Evolutionary conservation across 306 rosid genomes (phyloP).

Genomic region (Inga laurina): DNA sequence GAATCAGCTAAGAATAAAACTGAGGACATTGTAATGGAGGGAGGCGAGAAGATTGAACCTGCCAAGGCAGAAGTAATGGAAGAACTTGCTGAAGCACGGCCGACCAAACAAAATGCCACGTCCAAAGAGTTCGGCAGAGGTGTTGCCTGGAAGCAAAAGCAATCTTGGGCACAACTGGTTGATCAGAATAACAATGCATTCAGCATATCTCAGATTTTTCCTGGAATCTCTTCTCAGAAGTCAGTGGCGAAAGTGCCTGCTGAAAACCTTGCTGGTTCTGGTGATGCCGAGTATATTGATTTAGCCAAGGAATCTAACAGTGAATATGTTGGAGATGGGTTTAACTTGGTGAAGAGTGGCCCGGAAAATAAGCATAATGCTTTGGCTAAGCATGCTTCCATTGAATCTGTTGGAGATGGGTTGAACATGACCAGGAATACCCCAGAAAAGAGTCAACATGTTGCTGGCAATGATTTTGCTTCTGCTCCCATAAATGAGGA

Average conservation of each 20-base stretch:
- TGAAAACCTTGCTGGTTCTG: constrained; percentile 30
- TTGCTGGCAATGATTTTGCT: constrained; percentile 24
- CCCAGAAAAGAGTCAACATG: constrained; percentile 37
- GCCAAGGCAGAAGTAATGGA: not conserved
- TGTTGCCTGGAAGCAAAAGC: constrained; percentile 66
- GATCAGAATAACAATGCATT: constrained; percentile 45
- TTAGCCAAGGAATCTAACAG: constrained; percentile 26
- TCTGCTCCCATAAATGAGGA: constrained; percentile 33
- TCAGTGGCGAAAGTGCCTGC: constrained; percentile 30
- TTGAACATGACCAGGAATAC: constrained; percentile 23
- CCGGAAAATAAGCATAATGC: constrained; percentile 23
- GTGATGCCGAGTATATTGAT: constrained; percentile 27
- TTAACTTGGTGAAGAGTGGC: constrained; percentile 15
- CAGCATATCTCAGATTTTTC: constrained; percentile 65
- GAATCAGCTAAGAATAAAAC: not conserved
- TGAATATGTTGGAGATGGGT: constrained; percentile 26
- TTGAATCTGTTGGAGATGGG: constrained; percentile 23
- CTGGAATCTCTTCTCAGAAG: constrained; percentile 44
- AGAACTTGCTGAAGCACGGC: constrained; percentile 39
- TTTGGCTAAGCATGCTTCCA: constrained; percentile 28
- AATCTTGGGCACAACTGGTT: constrained; percentile 86
- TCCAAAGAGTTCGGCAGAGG: constrained; percentile 60
- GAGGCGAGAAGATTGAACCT: not conserved
- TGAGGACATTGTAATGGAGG: not conserved
- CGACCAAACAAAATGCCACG: constrained; percentile 27